phyloP scores from a whole-genome alignment of 345 rosid species.

The Corymbia maculata region DNA sequence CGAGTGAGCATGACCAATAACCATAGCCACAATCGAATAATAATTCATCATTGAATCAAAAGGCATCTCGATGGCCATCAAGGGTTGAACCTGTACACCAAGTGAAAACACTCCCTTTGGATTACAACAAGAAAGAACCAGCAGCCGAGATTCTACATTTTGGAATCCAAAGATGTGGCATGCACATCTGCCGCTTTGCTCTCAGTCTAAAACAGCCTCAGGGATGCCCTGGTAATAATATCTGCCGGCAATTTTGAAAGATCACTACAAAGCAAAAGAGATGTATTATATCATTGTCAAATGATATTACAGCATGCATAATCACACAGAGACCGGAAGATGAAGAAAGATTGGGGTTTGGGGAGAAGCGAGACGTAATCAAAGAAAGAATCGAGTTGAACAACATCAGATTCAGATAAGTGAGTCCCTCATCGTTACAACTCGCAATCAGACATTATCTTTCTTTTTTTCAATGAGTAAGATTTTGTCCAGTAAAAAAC shows the following conservation, averaged over 20 bases:
- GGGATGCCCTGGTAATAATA: conserved; percentile 45
- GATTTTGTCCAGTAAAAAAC: neutral
- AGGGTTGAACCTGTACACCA: no score
- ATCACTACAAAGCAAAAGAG: neutral
- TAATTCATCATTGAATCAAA: no score
- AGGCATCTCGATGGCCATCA: no score
- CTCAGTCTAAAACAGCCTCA: conserved; percentile 34
- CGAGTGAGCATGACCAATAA: no score
- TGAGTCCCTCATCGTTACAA: neutral
- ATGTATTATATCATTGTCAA: neutral
- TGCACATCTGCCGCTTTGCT: conserved; percentile 72
- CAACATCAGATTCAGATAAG: neutral
- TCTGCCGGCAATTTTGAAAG: conserved; percentile 23
- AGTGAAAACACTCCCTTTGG: no score
- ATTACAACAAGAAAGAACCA: neutral
- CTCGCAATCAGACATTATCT: neutral
- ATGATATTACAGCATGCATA: rapidly evolving
- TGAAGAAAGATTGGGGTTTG: neutral
- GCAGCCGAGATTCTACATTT: neutral
- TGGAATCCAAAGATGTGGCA: conserved; percentile 9
- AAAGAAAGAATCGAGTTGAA: neutral
- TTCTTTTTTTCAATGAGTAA: neutral
- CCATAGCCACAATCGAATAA: no score
- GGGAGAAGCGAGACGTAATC: neutral
- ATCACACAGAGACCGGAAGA: neutral